Percentiles rank a stretch among this genome's conserved stretches.
Conservation (phyloP, 2,329 filamentous ascomycete species). For the Colletotrichum endophyticum region DNA sequence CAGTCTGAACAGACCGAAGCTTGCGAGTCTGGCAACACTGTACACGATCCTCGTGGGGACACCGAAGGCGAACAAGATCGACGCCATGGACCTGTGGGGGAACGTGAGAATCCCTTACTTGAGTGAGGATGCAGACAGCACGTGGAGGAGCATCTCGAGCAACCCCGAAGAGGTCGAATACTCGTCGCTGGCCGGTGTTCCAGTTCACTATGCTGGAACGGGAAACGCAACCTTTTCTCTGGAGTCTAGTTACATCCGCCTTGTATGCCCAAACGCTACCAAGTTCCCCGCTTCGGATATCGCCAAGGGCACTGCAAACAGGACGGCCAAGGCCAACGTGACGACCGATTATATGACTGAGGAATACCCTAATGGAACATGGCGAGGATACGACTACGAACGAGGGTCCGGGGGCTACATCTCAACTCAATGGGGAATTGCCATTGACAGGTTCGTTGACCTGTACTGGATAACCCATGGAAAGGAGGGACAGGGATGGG, state of each 20-base stretch:
- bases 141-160: not conserved
- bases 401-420: not conserved
- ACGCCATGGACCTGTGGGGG: slow-evolving; percentile 29
- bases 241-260: slow-evolving; percentile 7
- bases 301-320: not conserved
- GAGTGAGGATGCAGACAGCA: not conserved
- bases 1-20: not conserved
- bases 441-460: not conserved
- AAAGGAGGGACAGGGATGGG: not conserved
- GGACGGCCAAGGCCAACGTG: not conserved
- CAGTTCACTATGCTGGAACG: not conserved
- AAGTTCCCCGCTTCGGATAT: not conserved
- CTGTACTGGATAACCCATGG: not conserved
- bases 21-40: not conserved
- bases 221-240: slow-evolving; percentile 7
- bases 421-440: not conserved
- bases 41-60: slow-evolving; percentile 24
- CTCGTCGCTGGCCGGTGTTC: not conserved
- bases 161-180: not conserved
- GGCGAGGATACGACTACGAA: not conserved
- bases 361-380: not conserved
- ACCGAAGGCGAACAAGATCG: slow-evolving; percentile 21
- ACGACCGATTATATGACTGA: not conserved
- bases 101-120: slow-evolving; percentile 31
- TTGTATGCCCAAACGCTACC: not conserved